These are phyloP conservation scores for Claviceps spartinae DNA, from an alignment of 2,329 filamentous ascomycete species.

Conservation along the genomic window DNA sequence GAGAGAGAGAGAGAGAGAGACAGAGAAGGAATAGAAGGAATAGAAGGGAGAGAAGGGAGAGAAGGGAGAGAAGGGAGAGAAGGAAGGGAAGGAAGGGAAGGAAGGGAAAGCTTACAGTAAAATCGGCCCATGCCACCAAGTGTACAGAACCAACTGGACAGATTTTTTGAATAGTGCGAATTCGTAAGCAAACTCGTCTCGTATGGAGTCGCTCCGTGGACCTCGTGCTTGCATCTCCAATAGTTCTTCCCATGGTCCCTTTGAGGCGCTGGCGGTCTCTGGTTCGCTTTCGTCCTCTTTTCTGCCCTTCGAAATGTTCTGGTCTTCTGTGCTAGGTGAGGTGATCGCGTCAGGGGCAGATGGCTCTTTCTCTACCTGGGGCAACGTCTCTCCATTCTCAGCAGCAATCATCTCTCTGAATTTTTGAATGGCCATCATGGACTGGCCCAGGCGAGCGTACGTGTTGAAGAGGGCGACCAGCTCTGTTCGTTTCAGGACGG, in stretches of 20 bases:
- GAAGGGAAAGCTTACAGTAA: constrained; percentile 47
- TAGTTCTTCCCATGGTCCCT: neutral
- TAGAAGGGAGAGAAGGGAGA: too few relatives aligned
- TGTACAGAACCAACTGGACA: constrained; percentile 50
- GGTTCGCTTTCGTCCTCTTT: constrained; percentile 14
- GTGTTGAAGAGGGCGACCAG: constrained; percentile 93
- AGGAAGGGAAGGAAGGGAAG: too few relatives aligned
- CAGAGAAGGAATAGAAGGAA: too few relatives aligned
- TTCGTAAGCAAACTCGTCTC: constrained; percentile 51
- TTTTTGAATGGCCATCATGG: constrained; percentile 57
- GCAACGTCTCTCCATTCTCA: constrained; percentile 26
- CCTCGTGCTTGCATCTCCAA: constrained; percentile 17
- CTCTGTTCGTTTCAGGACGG: constrained; percentile 73
- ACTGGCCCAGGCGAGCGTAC: constrained; percentile 72
- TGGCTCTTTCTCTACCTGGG: neutral
- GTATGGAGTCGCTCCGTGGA: constrained; percentile 20
- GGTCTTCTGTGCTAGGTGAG: constrained; percentile 17
- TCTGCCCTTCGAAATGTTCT: constrained; percentile 21
- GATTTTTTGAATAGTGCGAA: constrained; percentile 47
- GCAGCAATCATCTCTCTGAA: constrained; percentile 47
- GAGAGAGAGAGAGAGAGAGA: neutral
- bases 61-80: too few relatives aligned
- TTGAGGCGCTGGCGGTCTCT: neutral
- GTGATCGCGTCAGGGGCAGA: neutral
- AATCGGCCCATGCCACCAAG: constrained; percentile 57